These are phyloP conservation scores for Cubamyces lactineus DNA, from an alignment of 768 basidiomycete genomes.

Conservation along the genomic window DNA sequence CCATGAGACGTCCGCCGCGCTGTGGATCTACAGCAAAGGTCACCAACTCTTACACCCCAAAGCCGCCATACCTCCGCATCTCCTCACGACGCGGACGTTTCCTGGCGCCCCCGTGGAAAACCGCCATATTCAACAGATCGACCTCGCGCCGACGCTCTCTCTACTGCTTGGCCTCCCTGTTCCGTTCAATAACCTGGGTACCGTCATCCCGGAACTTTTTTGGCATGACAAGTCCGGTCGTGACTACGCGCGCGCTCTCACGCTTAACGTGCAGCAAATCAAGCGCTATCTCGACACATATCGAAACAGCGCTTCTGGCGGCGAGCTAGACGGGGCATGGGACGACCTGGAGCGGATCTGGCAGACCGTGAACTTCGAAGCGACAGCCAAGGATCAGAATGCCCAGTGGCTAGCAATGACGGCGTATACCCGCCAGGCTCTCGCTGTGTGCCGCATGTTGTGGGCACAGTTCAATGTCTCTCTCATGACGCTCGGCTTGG, in stretches of 20 bases:
- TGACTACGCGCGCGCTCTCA: conserved; percentile 60
- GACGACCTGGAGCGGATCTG: conserved; percentile 50
- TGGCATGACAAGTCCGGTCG: conserved; percentile 48
- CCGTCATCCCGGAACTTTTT: conserved; percentile 91
- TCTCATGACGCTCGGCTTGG: conserved; percentile 75
- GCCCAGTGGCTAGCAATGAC: conserved; percentile 33
- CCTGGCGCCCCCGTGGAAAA: conserved; percentile 57
- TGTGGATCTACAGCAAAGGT: conserved; percentile 94
- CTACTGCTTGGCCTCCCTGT: conserved; percentile 91
- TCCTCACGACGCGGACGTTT: conserved; percentile 60
- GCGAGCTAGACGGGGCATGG: conserved; percentile 76
- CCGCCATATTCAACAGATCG: conserved; percentile 88
- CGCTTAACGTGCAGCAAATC: conserved; percentile 76
- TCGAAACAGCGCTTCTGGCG: conserved; percentile 65
- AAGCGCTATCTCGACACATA: conserved; percentile 78
- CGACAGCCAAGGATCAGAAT: conserved; percentile 4
- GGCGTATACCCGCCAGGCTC: conserved; percentile 61
- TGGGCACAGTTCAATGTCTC: conserved; percentile 94
- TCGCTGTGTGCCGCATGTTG: conserved; percentile 75
- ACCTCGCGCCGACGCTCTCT: conserved; percentile 86
- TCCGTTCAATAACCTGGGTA: conserved; percentile 94
- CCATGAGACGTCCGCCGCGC: conserved; percentile 80
- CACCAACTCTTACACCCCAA: conserved; percentile 44
- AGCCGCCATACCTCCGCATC: conserved; percentile 47
- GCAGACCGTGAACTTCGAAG: conserved; percentile 30